These are phyloP conservation scores for Sarocladium brachiariae DNA, from an alignment of 2,329 filamentous ascomycete species.

Conservation along the genomic window DNA sequence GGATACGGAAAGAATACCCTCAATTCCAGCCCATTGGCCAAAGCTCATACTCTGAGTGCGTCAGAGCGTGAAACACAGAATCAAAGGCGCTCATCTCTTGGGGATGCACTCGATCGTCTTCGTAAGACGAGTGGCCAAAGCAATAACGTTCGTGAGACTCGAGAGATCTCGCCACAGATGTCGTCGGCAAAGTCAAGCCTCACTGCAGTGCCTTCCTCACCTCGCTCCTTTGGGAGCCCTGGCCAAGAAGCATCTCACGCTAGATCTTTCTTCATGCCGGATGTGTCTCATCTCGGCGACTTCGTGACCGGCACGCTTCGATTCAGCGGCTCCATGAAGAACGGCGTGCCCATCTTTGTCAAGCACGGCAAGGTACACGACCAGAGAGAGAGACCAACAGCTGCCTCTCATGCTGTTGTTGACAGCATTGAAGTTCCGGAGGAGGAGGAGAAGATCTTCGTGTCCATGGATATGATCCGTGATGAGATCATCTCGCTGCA, in stretches of 20 bases:
- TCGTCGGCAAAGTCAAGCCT: conserved; percentile 35
- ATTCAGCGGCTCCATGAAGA: conserved; percentile 42
- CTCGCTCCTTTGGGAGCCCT: conserved; percentile 26
- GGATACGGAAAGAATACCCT: conserved; percentile 19
- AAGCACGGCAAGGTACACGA: conserved; percentile 47
- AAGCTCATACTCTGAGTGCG: conserved; percentile 25
- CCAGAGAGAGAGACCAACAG: conserved; percentile 26
- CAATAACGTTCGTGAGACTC: conserved; percentile 17
- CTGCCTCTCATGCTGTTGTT: conserved; percentile 37
- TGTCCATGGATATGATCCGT: conserved; percentile 56
- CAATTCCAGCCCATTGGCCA: conserved; percentile 31
- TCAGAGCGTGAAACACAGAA: conserved; percentile 19
- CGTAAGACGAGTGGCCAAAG: conserved; percentile 27
- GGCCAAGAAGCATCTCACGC: conserved; percentile 33
- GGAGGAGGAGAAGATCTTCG: conserved; percentile 51
- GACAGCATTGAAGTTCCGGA: conserved; percentile 43
- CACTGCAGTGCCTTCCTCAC: conserved; percentile 34
- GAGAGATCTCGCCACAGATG: conserved; percentile 25
- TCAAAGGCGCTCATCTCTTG: conserved; percentile 24
- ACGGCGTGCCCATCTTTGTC: conserved; percentile 50
- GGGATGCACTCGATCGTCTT: conserved; percentile 27
- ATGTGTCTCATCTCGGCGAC: conserved; percentile 48
- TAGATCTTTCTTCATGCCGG: conserved; percentile 48
- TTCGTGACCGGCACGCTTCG: conserved; percentile 49
- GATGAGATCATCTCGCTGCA: conserved; percentile 49